Evolutionary conservation across 768 basidiomycete genomes (phyloP).

Genomic region (Hysterangium stoloniferum): DNA sequence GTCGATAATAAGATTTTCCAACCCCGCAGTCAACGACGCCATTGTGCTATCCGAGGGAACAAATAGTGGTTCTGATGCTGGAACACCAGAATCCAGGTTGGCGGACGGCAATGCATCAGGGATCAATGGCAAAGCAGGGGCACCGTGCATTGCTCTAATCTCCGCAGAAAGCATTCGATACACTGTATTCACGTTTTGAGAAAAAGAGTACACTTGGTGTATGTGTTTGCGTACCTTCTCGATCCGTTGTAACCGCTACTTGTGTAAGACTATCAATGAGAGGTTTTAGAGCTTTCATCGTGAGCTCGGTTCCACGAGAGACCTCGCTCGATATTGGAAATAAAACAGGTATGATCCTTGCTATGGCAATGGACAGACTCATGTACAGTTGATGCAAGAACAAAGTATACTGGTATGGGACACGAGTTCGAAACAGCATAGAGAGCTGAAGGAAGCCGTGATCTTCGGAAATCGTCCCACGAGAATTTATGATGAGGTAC

Average conservation of each 20-base stretch:
- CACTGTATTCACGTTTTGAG: slow-evolving; percentile 27
- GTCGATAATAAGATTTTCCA: slow-evolving; percentile 63
- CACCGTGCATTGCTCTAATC: slow-evolving; percentile 41
- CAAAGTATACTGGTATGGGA: slow-evolving; percentile 68
- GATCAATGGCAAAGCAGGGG: neutral
- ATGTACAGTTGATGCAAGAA: slow-evolving; percentile 74
- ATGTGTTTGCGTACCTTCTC: slow-evolving; percentile 38
- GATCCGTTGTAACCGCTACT: slow-evolving; percentile 39
- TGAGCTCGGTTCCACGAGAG: slow-evolving; percentile 17
- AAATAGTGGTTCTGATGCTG: slow-evolving; percentile 14
- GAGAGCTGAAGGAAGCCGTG: slow-evolving; percentile 20
- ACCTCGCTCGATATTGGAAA: slow-evolving; percentile 34
- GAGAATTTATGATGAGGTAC: slow-evolving; percentile 48
- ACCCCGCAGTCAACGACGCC: slow-evolving; percentile 41
- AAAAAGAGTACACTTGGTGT: slow-evolving; percentile 3
- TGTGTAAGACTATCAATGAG: slow-evolving; percentile 35
- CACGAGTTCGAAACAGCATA: slow-evolving; percentile 31
- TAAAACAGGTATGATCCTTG: slow-evolving; percentile 61
- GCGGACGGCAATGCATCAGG: neutral
- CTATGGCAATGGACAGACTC: slow-evolving; percentile 64
- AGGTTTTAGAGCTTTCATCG: slow-evolving; percentile 26
- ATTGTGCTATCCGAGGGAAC: slow-evolving; percentile 31
- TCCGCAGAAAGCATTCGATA: slow-evolving; percentile 47
- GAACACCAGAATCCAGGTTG: slow-evolving; percentile 14
- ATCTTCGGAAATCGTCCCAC: slow-evolving; percentile 29